Base-by-base conservation (phyloP, 2,329 filamentous ascomycete genomes). In the Metarhizium sp. region DNA sequence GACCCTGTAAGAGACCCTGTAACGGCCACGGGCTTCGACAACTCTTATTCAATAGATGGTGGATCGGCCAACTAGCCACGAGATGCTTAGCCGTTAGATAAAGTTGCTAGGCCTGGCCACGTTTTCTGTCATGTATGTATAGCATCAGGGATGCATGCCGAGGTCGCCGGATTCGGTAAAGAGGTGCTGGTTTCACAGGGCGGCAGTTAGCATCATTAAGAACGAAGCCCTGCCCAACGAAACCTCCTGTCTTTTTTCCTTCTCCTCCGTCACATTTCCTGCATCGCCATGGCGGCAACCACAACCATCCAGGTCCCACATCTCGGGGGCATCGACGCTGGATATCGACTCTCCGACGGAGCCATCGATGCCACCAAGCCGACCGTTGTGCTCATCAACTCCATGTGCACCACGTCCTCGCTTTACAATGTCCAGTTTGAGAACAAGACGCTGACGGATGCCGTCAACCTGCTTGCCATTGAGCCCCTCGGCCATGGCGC, bases 401-500 rank as follows among this genome's bases (percentile, higher is more conserved):
- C 76, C 32, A 75, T 81, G 69, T 76, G 73, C 64, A 77, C 75
- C 34, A 78, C 75, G 2, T 69, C 68, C 1, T 71, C 75, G 2
- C 70, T 78, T 14, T 80, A 75, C 62, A 62, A 71, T 16, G 59
- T 61, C 5, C 75, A 80, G 62, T 75, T 78, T 57, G 60, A 62
- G 32, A 73, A 69, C 64, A 63, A 66, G 50, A 56, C 59, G 1
- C 69, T 80, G 25, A 73, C 71, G 0, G 62, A 65, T 32, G 68
- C 67, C 5, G 69, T 73, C 61, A 80, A 80, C 60, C 68, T 81
- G 6, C 64, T 80, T 6, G 77, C 77, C 47, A 71, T 81, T 55
- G 78, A 80, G 65, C 77, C 75, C 1, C 71, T 81, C 0, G 78
- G 78, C 55, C 78, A 81, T 60, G 78, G 78, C 58, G 66, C 72